A percentile compares a stretch with the other conserved stretches of the same genome.
phyloP scores from a whole-genome alignment of 75 land plant species.

The Selaginella tamariscina region DNA sequence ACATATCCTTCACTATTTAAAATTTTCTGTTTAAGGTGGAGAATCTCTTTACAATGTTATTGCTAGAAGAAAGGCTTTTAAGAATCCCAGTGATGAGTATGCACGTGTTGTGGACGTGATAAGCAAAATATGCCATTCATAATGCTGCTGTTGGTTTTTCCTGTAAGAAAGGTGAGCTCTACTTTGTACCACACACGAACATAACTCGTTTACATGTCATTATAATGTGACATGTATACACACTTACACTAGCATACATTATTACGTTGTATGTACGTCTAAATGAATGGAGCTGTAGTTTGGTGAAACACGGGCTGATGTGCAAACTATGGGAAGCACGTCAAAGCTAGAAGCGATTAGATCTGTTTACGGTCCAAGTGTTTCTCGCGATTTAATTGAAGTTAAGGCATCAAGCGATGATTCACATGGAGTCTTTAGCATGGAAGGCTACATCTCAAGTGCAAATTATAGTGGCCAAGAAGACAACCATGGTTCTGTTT shows the following conservation, averaged over 20 bases:
- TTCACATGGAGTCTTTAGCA: conserved; percentile 49
- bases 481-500: conserved; percentile 90
- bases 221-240: not conserved
- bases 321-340: conserved; percentile 46
- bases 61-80: conserved; percentile 87
- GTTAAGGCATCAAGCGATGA: conserved; percentile 58
- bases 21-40: conserved; percentile 24
- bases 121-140: conserved; percentile 80
- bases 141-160: conserved; percentile 60
- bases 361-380: conserved; percentile 75
- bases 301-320: conserved; percentile 85
- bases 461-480: conserved; percentile 88
- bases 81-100: conserved; percentile 88
- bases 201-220: conserved; percentile 16
- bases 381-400: conserved; percentile 65
- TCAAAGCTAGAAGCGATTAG: conserved; percentile 73
- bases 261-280: too few species aligned
- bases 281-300: conserved; percentile 84
- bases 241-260: not conserved
- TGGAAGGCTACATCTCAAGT: conserved; percentile 84
- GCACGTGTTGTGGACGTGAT: conserved; percentile 81
- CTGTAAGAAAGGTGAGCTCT: conserved; percentile 99
- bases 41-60: conserved; percentile 90
- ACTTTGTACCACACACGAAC: too few species aligned
- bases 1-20: too few species aligned